These are phyloP conservation scores for Scenedesmus sp. DNA, from an alignment of 163 green algal species.

Conservation along the genomic window DNA sequence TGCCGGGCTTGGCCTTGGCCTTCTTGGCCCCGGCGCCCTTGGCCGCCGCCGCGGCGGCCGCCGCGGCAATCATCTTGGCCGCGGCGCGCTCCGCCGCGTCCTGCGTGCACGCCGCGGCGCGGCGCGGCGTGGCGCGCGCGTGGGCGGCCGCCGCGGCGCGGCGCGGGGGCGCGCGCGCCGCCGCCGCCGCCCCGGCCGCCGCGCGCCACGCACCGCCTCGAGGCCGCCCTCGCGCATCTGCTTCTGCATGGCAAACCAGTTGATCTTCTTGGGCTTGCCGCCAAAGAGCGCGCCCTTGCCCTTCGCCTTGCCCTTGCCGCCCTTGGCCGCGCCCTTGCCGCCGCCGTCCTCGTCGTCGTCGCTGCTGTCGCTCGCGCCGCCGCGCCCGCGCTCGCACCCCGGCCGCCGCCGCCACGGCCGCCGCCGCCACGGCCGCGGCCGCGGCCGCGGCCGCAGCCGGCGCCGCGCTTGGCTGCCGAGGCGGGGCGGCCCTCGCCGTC, in stretches of 20 bases:
- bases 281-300: no score
- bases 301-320: no score
- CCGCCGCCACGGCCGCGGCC: conserved; percentile 17
- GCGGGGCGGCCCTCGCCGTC: not conserved
- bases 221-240: conserved; percentile 17
- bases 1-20: conserved; percentile 9
- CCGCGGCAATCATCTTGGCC: conserved; percentile 46
- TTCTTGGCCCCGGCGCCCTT: not conserved
- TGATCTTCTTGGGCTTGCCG: conserved; percentile 4
- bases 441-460: not conserved
- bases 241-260: conserved; percentile 41
- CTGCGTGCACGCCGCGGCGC: not conserved
- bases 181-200: no score
- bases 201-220: not conserved
- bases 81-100: conserved; percentile 34
- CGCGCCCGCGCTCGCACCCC: conserved; percentile 12
- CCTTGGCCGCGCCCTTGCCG: not conserved
- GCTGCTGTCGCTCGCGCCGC: conserved; percentile 30
- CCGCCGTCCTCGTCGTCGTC: conserved; percentile 8
- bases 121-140: no score
- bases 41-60: conserved; percentile 21
- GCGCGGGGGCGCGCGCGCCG: no score
- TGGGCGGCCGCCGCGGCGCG: no score
- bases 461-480: conserved; percentile 12
- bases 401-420: not conserved